Evolutionary conservation across 2,329 filamentous ascomycete genomes (phyloP).

Genomic region (Mycosphaerella arachidis): DNA sequence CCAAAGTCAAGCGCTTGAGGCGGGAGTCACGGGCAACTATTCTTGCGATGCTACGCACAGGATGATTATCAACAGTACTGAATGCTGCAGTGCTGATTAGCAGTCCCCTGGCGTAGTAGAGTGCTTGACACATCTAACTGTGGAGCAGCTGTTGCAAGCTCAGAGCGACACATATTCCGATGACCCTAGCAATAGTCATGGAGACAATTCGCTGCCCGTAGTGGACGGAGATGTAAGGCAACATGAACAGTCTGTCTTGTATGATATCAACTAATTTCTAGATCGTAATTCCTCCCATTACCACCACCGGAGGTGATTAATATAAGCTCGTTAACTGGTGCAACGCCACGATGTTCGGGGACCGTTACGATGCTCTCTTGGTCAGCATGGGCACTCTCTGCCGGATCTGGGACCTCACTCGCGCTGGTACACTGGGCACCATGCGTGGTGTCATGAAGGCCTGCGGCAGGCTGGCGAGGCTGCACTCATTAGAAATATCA

Average conservation of each 20-base stretch:
- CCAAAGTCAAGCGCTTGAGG: conserved; percentile 49
- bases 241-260: not conserved
- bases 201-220: conserved; percentile 50
- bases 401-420: too few species aligned
- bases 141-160: conserved; percentile 41
- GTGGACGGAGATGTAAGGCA: conserved; percentile 42
- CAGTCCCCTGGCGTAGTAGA: conserved; percentile 43
- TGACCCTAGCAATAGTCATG: conserved; percentile 37
- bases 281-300: conserved; percentile 40
- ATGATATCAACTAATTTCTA: not conserved
- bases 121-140: conserved; percentile 46
- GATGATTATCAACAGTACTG: conserved; percentile 38
- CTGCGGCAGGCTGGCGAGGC: too few species aligned
- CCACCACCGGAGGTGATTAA: conserved; percentile 40
- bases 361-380: too few species aligned
- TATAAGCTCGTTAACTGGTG: conserved; percentile 4
- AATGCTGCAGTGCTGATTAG: conserved; percentile 39
- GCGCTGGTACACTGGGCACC: too few species aligned
- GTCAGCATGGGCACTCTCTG: too few species aligned
- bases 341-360: too few species aligned
- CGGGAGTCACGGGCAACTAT: conserved; percentile 45
- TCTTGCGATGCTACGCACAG: conserved; percentile 45
- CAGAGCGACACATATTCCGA: conserved; percentile 40
- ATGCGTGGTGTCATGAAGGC: too few species aligned
- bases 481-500: too few species aligned